These are phyloP conservation scores for Acacia confusa DNA, from an alignment of 306 rosid genomes.

Conservation along the genomic window DNA sequence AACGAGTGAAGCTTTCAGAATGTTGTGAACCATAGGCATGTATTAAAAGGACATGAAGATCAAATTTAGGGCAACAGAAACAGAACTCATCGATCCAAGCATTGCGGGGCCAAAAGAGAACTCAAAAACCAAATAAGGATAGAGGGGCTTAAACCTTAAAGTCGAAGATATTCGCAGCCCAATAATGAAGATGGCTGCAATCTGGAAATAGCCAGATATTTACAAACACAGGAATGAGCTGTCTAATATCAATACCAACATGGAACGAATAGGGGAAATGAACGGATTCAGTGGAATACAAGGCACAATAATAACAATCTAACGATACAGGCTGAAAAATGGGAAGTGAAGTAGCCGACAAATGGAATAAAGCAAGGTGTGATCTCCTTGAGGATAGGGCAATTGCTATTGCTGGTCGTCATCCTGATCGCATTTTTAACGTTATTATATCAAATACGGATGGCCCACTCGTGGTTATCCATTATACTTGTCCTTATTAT, in stretches of 20 bases:
- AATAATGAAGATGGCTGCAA: slow-evolving; percentile 1
- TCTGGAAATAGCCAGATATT: slow-evolving; percentile 24
- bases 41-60: not conserved
- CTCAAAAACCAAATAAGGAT: not conserved
- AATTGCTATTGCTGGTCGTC: slow-evolving; percentile 32
- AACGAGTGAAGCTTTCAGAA: not conserved
- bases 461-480: slow-evolving; percentile 39
- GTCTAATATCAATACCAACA: slow-evolving; percentile 13
- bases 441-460: not conserved
- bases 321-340: not conserved
- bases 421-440: slow-evolving; percentile 41
- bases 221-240: slow-evolving; percentile 30
- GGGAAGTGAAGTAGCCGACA: not conserved
- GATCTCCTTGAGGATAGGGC: slow-evolving; percentile 29
- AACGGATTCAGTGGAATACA: not conserved
- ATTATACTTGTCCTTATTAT: too few relatives aligned
- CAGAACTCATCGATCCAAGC: not conserved
- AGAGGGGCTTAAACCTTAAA: not conserved
- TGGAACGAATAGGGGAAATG: not conserved
- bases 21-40: not conserved
- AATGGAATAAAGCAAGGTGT: not conserved
- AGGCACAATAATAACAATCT: not conserved
- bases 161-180: slow-evolving; percentile 19
- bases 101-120: not conserved
- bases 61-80: not conserved